Evolutionary conservation across 768 basidiomycete species (phyloP).

Genomic region (Boletus rubescentipes): DNA sequence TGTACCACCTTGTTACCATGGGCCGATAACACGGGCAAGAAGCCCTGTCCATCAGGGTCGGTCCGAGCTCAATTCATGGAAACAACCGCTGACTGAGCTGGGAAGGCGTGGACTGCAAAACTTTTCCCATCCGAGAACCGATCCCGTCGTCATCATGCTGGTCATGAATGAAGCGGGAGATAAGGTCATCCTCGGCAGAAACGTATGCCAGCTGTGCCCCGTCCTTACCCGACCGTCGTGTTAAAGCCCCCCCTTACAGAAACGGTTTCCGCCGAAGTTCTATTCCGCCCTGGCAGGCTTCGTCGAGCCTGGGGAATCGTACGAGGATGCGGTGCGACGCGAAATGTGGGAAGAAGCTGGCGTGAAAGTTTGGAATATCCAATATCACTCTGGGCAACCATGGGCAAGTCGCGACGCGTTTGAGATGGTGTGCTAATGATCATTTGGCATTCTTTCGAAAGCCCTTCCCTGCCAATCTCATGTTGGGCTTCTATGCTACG

Average conservation of each 20-base stretch:
- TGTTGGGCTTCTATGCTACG: slow-evolving; percentile 87
- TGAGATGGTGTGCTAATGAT: neutral
- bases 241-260: slow-evolving; percentile 38
- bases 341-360: slow-evolving; percentile 98
- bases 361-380: slow-evolving; percentile 77
- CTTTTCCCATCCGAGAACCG: slow-evolving; percentile 78
- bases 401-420: slow-evolving; percentile 55
- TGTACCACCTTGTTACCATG: slow-evolving; percentile 78
- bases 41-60: slow-evolving; percentile 73
- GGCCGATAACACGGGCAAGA: slow-evolving; percentile 59
- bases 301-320: slow-evolving; percentile 89
- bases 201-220: slow-evolving; percentile 47
- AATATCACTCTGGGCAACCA: slow-evolving; percentile 84
- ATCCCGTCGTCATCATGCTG: slow-evolving; percentile 90
- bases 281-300: slow-evolving; percentile 95
- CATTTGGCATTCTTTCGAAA: slow-evolving; percentile 29
- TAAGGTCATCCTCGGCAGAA: slow-evolving; percentile 83
- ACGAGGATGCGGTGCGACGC: slow-evolving; percentile 89
- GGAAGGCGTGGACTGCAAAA: slow-evolving; percentile 83
- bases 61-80: slow-evolving; percentile 22
- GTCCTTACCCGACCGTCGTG: neutral
- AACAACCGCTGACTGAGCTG: slow-evolving; percentile 13
- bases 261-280: slow-evolving; percentile 64
- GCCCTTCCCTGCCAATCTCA: slow-evolving; percentile 89
- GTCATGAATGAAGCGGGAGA: slow-evolving; percentile 78